A percentile compares a stretch with the other conserved stretches of the same genome.
Evolutionary conservation across 257 asterid species (phyloP).

Genomic region (Lithospermum erythrorhizon): DNA sequence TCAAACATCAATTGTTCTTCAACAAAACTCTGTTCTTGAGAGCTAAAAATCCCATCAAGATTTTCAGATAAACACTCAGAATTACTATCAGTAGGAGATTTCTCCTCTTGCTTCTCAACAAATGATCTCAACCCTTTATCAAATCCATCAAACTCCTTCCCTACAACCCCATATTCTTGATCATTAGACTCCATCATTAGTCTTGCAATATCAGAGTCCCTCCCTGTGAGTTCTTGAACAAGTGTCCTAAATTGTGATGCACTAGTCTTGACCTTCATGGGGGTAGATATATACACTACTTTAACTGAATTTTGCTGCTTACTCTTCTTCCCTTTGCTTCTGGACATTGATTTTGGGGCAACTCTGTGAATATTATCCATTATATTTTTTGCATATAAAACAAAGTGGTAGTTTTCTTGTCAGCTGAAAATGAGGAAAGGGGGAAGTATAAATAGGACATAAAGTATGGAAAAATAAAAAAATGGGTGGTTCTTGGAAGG

Average conservation of each 20-base stretch:
- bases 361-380: neutral
- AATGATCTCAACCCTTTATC: neutral
- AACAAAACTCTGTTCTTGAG: neutral
- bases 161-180: neutral
- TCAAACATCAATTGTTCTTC: neutral
- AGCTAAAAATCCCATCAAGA: neutral
- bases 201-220: constrained; percentile 40
- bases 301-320: constrained; percentile 24
- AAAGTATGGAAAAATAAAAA: constrained; percentile 6
- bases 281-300: constrained; percentile 76
- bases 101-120: neutral
- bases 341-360: neutral
- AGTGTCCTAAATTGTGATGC: constrained; percentile 49
- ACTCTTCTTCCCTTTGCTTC: constrained; percentile 18
- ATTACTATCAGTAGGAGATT: neutral
- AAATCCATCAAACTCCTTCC: constrained; percentile 9
- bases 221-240: constrained; percentile 70
- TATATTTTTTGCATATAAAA: neutral
- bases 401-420: neutral
- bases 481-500: constrained; percentile 57
- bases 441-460: constrained; percentile 12
- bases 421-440: neutral
- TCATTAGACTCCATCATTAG: constrained; percentile 31
- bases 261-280: constrained; percentile 76
- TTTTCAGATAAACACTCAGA: neutral